phyloP scores from a whole-genome alignment of 202 grass and related monocot species.

The Hordeum pubiflorum region DNA sequence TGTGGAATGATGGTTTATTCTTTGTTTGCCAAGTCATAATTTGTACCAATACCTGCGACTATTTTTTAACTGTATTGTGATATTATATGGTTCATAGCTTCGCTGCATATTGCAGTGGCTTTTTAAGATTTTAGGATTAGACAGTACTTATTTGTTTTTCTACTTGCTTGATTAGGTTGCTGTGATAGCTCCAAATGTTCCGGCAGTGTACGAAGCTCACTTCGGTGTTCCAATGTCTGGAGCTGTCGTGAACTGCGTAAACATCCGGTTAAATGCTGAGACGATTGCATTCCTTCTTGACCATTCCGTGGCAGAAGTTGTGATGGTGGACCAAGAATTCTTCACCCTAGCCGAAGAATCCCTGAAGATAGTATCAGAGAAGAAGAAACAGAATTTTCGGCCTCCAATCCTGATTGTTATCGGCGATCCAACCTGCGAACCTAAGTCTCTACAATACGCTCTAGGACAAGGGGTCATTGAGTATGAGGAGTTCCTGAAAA shows the following conservation, averaged over 20 bases:
- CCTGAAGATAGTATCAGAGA: conserved; percentile 43
- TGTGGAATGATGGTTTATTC: neutral
- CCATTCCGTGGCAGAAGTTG: conserved; percentile 56
- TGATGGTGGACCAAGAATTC: conserved; percentile 84
- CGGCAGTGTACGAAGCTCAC: conserved; percentile 73
- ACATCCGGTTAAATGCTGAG: conserved; percentile 55
- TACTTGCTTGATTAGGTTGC: conserved; percentile 45
- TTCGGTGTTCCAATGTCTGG: conserved; percentile 89
- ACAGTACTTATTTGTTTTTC: neutral
- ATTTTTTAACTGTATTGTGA: neutral
- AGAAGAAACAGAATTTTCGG: conserved; percentile 42
- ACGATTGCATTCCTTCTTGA: conserved; percentile 68
- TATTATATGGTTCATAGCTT: neutral
- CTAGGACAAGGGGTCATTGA: conserved; percentile 38
- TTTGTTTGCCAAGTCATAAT: neutral
- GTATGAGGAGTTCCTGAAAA: conserved; percentile 73
- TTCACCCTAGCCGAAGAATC: conserved; percentile 63
- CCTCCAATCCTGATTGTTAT: conserved; percentile 48
- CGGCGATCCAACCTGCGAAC: conserved; percentile 31
- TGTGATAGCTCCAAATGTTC: conserved; percentile 77
- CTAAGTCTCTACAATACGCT: conserved; percentile 34
- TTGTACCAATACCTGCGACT: neutral
- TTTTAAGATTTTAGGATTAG: neutral
- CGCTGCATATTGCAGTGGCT: neutral
- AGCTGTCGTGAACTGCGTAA: conserved; percentile 65